These are phyloP conservation scores for Hylodesmum podocarpum DNA, from an alignment of 306 rosid species.

Conservation along the genomic window DNA sequence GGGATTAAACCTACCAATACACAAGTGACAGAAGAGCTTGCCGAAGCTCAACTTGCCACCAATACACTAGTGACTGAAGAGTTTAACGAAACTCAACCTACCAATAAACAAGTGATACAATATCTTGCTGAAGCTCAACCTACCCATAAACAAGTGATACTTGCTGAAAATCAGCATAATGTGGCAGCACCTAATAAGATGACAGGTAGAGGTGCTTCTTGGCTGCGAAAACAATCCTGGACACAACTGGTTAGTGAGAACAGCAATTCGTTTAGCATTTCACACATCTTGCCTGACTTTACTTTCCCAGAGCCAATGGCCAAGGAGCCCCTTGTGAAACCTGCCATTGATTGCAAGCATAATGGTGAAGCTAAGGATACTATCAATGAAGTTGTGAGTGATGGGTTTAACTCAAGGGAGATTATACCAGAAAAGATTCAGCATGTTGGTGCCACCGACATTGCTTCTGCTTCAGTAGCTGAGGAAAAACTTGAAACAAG, in stretches of 20 bases:
- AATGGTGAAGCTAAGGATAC: constrained; percentile 26
- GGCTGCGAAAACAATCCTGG: constrained; percentile 83
- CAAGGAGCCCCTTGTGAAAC: constrained; percentile 18
- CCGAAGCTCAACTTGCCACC: constrained; percentile 41
- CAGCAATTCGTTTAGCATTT: constrained; percentile 61
- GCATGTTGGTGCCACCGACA: constrained; percentile 26
- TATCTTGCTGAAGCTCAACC: constrained; percentile 36
- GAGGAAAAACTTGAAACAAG: constrained; percentile 36
- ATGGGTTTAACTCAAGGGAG: constrained; percentile 22
- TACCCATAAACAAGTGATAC: constrained; percentile 8
- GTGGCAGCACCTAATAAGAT: constrained; percentile 27
- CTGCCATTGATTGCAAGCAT: constrained; percentile 25
- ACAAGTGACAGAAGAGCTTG: background rate
- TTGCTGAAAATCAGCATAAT: constrained; percentile 37
- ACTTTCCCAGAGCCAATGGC: constrained; percentile 38
- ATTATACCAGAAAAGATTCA: constrained; percentile 27
- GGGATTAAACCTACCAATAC: background rate
- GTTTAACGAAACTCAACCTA: constrained; percentile 33
- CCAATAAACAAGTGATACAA: constrained; percentile 10
- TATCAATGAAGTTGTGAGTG: constrained; percentile 11
- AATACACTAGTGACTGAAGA: constrained; percentile 6
- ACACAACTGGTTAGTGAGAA: constrained; percentile 58
- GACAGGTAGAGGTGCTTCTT: constrained; percentile 65
- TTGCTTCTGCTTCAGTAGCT: constrained; percentile 21
- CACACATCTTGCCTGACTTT: constrained; percentile 50